Evolutionary conservation across 2,329 filamentous ascomycete species (phyloP), one percentile per base, ranked within the genome.

Genomic region (Lecanicillium sp.): DNA sequence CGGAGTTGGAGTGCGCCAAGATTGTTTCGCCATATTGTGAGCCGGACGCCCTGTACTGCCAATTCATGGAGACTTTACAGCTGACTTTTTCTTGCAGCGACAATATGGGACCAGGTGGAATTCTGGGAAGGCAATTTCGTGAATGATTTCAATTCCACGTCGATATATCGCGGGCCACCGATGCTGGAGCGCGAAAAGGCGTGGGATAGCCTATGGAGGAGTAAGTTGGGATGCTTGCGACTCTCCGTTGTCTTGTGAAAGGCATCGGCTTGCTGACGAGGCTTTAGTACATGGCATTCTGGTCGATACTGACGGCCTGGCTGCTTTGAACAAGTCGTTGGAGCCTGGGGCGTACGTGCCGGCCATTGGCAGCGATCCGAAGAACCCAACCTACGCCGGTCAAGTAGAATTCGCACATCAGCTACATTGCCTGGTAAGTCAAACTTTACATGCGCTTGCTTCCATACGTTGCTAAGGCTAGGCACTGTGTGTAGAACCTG

Each of bases 1-100:
- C 57, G 57, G 59, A 62, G 25, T 42, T 61, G 4, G 47, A 49
- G 12, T 54, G 48, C 35, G 56, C 55, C 3, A 53, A 60, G 33
- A 46, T 58, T 3, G 40, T 57, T 12, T 34, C 32, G 32, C 32
- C 32, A 14, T 34, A 18, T 11, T 34, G 32, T 34, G 18, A 34
- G 32, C n/a, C n/a, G n/a, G n/a, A n/a, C n/a, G n/a, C n/a, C n/a
- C n/a, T n/a, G n/a, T n/a, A n/a, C n/a, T n/a, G n/a, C n/a, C n/a
- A n/a, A n/a, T n/a, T n/a, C n/a, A n/a, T n/a, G n/a, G n/a, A n/a
- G n/a, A n/a, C n/a, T n/a, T n/a, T n/a, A n/a, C n/a, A n/a, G n/a
- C n/a, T n/a, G n/a, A n/a, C n/a, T n/a, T n/a, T n/a, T n/a, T n/a
- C n/a, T n/a, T n/a, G n/a, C n/a, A 34, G 32, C 32, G 9, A 11